phyloP scores from a whole-genome alignment of 1,139 yeast species.

The Scheffersomyces titani region DNA sequence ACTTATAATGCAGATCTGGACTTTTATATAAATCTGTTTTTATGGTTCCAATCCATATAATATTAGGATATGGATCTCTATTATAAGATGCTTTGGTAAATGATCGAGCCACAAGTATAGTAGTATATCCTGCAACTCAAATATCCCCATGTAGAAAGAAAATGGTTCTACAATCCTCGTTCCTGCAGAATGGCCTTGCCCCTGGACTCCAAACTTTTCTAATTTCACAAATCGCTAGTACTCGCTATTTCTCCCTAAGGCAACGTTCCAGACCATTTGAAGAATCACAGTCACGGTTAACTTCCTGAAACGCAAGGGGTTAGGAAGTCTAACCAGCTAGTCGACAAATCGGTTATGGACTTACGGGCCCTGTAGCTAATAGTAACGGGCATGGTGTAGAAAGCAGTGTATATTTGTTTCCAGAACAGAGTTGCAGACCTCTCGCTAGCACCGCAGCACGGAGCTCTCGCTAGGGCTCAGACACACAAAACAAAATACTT shows the following conservation, averaged over 20 bases:
- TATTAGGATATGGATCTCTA: no score
- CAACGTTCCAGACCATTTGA: no score
- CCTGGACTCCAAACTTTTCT: conserved; percentile 7
- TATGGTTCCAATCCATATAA: no score
- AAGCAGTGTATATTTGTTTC: not conserved
- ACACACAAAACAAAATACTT: not conserved
- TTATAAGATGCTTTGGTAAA: no score
- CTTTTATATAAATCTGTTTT: no score
- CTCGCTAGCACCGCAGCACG: not conserved
- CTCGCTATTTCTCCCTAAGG: not conserved
- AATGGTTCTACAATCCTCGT: no score
- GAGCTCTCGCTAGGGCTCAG: not conserved
- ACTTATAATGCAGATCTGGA: no score
- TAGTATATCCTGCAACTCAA: no score
- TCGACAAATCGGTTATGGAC: not conserved
- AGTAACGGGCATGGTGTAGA: not conserved
- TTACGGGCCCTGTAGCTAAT: no score
- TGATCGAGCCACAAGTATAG: no score
- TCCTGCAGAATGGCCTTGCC: conserved; percentile 11
- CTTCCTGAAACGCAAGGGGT: not conserved
- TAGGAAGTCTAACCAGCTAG: not conserved
- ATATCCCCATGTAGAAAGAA: not conserved
- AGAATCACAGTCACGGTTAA: not conserved
- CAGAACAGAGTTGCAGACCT: not conserved
- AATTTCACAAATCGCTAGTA: not conserved